Conservation (phyloP, 306 rosid species). For the Alnus glutinosa region DNA sequence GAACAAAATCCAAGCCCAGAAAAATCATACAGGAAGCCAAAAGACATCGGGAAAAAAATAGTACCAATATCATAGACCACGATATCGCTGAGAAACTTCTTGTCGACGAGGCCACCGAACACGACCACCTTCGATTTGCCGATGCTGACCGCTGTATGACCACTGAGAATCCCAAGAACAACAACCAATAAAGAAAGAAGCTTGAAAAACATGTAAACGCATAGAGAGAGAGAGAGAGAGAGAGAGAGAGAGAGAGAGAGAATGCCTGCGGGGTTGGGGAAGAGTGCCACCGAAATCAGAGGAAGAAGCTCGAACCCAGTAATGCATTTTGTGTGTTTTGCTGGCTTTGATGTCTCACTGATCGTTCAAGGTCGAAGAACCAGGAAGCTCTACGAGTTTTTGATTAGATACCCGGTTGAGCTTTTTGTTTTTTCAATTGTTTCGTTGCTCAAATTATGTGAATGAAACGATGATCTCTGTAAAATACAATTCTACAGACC, state of each 20-base stretch:
- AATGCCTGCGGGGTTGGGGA: conserved; percentile 84
- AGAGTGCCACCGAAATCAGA: conserved; percentile 77
- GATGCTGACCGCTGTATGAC: conserved; percentile 79
- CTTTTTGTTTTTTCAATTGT: too few relatives aligned
- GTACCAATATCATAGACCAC: conserved; percentile 77
- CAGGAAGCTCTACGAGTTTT: not conserved
- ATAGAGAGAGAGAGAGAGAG: not conserved
- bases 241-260: not conserved
- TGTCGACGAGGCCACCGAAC: conserved; percentile 89
- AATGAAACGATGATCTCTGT: too few relatives aligned
- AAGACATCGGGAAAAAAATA: not conserved
- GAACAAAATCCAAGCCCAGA: not conserved
- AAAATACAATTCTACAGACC: too few relatives aligned
- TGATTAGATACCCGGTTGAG: too few relatives aligned
- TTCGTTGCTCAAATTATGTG: too few relatives aligned
- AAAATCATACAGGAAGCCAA: not conserved
- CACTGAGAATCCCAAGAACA: conserved; percentile 51
- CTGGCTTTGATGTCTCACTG: not conserved
- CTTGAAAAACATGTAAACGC: not conserved
- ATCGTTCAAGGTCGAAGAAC: not conserved
- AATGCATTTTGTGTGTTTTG: conserved; percentile 48
- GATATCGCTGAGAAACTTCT: conserved; percentile 72
- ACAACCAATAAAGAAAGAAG: not conserved
- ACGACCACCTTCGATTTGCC: conserved; percentile 92
- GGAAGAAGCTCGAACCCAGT: conserved; percentile 83